Evolutionary conservation across 192 early-diverging fungal species (phyloP).

Genomic region (Coemansia sp.): DNA sequence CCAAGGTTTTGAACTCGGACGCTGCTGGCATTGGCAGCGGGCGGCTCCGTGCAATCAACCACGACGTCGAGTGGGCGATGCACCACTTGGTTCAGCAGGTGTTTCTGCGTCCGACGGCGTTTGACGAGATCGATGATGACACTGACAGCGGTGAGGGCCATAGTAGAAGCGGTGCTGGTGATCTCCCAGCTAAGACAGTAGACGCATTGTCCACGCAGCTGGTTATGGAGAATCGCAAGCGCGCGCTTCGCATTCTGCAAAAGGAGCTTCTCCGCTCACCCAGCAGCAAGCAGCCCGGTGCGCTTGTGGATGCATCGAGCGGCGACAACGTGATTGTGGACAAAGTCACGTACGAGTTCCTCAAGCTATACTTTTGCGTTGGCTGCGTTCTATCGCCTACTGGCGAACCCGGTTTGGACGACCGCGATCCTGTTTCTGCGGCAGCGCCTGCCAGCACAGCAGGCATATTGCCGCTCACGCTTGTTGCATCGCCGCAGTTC

Average conservation of each 20-base stretch:
- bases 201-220: neutral
- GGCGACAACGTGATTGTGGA: slow-evolving; percentile 52
- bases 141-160: neutral
- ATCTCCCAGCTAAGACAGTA: neutral
- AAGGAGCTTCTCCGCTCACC: slow-evolving; percentile 36
- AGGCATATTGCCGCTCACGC: slow-evolving; percentile 36
- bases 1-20: slow-evolving; percentile 38
- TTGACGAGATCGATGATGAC: slow-evolving; percentile 20
- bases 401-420: neutral
- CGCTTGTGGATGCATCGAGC: slow-evolving; percentile 47
- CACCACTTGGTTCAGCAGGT: slow-evolving; percentile 56
- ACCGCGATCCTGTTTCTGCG: neutral
- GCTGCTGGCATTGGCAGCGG: slow-evolving; percentile 32
- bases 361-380: slow-evolving; percentile 53
- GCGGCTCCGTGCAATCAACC: slow-evolving; percentile 52
- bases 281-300: slow-evolving; percentile 25
- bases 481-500: slow-evolving; percentile 49
- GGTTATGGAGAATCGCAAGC: neutral
- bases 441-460: slow-evolving; percentile 2
- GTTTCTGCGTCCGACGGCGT: slow-evolving; percentile 41
- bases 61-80: slow-evolving; percentile 60
- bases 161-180: neutral
- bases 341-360: slow-evolving; percentile 58
- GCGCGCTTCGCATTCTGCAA: slow-evolving; percentile 11
- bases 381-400: slow-evolving; percentile 13